phyloP scores from a whole-genome alignment of 192 early-diverging fungal genomes.

The Coemansia sp. region DNA sequence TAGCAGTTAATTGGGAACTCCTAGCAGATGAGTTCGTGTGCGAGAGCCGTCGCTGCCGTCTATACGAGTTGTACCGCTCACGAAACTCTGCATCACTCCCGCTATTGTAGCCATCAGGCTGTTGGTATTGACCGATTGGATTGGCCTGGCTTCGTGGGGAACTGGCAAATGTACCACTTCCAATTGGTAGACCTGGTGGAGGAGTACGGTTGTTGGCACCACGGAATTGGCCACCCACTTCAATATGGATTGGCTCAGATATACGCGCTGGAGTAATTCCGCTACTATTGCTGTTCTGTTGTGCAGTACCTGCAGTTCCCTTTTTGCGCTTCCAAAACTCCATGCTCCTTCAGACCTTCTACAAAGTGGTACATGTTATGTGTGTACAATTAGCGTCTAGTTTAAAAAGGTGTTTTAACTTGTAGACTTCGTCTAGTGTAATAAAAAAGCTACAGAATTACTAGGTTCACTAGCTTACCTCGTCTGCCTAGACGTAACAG shows the following conservation, averaged over 20 bases:
- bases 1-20: constrained; percentile 41
- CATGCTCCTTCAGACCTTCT: constrained; percentile 7
- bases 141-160: not conserved
- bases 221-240: constrained; percentile 8
- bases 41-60: constrained; percentile 47
- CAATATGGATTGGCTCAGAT: constrained; percentile 50
- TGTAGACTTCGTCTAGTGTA: too few species aligned
- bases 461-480: not conserved
- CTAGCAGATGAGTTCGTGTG: constrained; percentile 36
- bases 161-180: not conserved
- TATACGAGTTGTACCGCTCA: constrained; percentile 46
- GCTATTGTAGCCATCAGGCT: not conserved
- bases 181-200: constrained; percentile 4
- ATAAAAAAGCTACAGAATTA: too few species aligned
- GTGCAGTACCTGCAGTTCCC: constrained; percentile 16
- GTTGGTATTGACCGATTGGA: not conserved
- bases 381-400: not conserved
- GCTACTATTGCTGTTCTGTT: constrained; percentile 4
- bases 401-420: not conserved
- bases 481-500: not conserved
- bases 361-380: not conserved
- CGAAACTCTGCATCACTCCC: constrained; percentile 39
- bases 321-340: constrained; percentile 56
- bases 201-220: constrained; percentile 15
- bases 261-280: constrained; percentile 36